Evolutionary conservation across 2,329 filamentous ascomycete species (phyloP).

Genomic region (Alternaria postmessia): DNA sequence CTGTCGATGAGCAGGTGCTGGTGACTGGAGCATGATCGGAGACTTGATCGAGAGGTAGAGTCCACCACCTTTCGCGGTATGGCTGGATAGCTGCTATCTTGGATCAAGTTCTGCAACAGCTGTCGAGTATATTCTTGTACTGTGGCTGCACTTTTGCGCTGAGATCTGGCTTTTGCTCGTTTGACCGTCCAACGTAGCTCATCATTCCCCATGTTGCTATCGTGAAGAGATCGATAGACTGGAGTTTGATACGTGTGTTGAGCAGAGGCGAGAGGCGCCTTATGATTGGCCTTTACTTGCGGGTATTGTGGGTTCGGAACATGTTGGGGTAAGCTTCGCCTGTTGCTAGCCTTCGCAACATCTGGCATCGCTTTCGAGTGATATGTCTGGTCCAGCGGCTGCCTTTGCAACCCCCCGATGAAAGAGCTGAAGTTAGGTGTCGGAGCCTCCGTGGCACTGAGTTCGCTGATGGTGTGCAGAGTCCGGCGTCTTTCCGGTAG

Average conservation of each 20-base stretch:
- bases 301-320: conserved; percentile 5
- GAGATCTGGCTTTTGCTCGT: conserved; percentile 26
- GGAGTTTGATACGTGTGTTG: conserved; percentile 3
- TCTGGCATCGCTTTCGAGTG: neutral
- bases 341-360: conserved; percentile 16
- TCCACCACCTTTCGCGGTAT: conserved; percentile 19
- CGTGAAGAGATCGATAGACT: neutral
- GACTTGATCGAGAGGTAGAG: conserved; percentile 12
- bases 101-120: conserved; percentile 13
- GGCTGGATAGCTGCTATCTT: conserved; percentile 14
- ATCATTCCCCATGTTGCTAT: neutral
- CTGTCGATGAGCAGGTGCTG: conserved; percentile 27
- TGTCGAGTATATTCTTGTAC: conserved; percentile 22
- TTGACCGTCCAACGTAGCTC: conserved; percentile 30
- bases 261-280: conserved; percentile 9
- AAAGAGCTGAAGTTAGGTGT: conserved; percentile 21
- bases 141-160: conserved; percentile 26
- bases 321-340: conserved; percentile 29
- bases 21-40: conserved; percentile 20
- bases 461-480: conserved; percentile 41
- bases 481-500: conserved; percentile 35
- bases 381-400: conserved; percentile 6
- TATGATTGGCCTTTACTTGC: conserved; percentile 2
- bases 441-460: conserved; percentile 24
- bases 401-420: conserved; percentile 12